phyloP scores from a whole-genome alignment of 2,329 filamentous ascomycete genomes.

The Lasiodiplodia citricola region DNA sequence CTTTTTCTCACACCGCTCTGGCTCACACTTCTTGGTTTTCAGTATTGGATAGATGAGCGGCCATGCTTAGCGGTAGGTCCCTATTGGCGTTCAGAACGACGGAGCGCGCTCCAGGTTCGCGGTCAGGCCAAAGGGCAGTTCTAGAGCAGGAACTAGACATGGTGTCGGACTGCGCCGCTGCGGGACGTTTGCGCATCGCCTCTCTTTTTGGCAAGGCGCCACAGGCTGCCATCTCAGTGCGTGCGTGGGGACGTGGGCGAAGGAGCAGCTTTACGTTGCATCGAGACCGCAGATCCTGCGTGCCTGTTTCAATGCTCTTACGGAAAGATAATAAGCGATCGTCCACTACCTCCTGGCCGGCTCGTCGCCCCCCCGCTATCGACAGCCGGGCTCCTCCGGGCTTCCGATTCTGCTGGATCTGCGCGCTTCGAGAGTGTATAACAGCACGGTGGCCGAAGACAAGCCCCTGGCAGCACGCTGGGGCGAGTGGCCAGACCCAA shows the following conservation, averaged over 20 bases:
- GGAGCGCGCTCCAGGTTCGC: constrained; percentile 20
- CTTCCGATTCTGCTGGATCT: neutral
- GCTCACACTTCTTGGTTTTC: neutral
- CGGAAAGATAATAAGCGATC: constrained; percentile 23
- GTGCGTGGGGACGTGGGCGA: constrained; percentile 18
- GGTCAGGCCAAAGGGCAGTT: constrained; percentile 23
- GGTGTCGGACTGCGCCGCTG: constrained; percentile 25
- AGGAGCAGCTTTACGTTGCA: constrained; percentile 23
- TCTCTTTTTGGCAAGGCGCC: constrained; percentile 11
- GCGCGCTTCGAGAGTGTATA: neutral
- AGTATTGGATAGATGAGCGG: constrained; percentile 23
- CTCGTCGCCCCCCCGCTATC: neutral
- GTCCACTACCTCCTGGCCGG: constrained; percentile 14
- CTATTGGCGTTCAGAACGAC: constrained; percentile 8
- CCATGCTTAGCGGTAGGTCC: neutral
- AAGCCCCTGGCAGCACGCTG: neutral
- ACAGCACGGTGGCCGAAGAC: neutral
- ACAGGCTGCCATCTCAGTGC: constrained; percentile 3
- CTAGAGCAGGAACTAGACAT: constrained; percentile 22
- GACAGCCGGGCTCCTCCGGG: neutral
- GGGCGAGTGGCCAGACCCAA: constrained; percentile 2
- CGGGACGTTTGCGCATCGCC: constrained; percentile 26
- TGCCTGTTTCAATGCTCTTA: constrained; percentile 25
- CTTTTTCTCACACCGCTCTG: constrained; percentile 16
- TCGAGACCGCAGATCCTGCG: constrained; percentile 22